These are phyloP conservation scores for Lipomyces starkeyi DNA, from an alignment of 805 yeast genomes.

Conservation along the genomic window DNA sequence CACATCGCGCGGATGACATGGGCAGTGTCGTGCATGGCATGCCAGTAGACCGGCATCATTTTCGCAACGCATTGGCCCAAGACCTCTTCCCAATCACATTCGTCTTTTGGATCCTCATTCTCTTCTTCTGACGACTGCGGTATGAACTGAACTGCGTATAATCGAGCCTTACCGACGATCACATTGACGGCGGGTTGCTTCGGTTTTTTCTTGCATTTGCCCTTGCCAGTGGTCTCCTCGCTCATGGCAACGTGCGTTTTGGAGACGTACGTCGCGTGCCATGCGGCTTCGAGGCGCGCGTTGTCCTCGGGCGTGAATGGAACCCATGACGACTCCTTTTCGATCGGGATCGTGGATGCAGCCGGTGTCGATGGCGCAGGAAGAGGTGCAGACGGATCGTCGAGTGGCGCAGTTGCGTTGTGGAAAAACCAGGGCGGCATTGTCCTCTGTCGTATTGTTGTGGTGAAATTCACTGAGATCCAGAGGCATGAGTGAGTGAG, in stretches of 20 bases:
- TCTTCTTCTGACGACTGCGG: slow-evolving; percentile 20
- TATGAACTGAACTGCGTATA: slow-evolving; percentile 37
- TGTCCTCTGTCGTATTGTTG: background rate
- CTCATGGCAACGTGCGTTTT: slow-evolving; percentile 17
- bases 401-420: slow-evolving; percentile 39
- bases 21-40: slow-evolving; percentile 43
- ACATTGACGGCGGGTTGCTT: slow-evolving; percentile 30
- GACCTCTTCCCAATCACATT: slow-evolving; percentile 4
- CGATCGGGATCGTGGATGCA: slow-evolving; percentile 33
- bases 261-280: slow-evolving; percentile 28
- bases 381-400: slow-evolving; percentile 40
- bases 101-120: background rate
- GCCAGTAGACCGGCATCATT: slow-evolving; percentile 51
- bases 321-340: slow-evolving; percentile 44
- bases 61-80: slow-evolving; percentile 27
- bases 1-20: slow-evolving; percentile 47
- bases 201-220: slow-evolving; percentile 10
- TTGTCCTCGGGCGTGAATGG: slow-evolving; percentile 50
- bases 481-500: background rate
- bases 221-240: slow-evolving; percentile 7
- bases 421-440: slow-evolving; percentile 41
- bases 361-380: slow-evolving; percentile 38
- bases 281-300: slow-evolving; percentile 39
- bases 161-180: slow-evolving; percentile 36
- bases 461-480: background rate